Evolutionary conservation across 805 yeast species (phyloP).

Genomic region (Ogataea nonfermentans): DNA sequence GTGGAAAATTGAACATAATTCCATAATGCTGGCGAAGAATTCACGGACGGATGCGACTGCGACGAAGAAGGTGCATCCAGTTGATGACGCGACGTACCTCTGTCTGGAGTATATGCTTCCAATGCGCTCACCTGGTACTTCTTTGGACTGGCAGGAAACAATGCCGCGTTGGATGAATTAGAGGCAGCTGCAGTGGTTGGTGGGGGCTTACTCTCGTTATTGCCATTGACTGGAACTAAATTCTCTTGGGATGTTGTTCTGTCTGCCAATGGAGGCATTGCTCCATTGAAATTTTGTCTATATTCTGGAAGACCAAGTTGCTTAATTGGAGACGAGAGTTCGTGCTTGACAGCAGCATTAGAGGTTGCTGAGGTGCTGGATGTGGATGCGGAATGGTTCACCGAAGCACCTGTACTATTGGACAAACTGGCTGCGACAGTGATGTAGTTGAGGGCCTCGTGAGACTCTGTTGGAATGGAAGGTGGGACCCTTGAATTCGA

Average conservation of each 20-base stretch:
- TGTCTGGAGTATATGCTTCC: conserved; percentile 65
- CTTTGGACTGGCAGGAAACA: conserved; percentile 31
- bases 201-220: conserved; percentile 2
- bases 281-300: conserved; percentile 13
- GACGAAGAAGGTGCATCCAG: conserved; percentile 29
- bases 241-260: conserved; percentile 18
- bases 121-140: conserved; percentile 48
- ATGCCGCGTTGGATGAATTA: conserved; percentile 6
- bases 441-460: conserved; percentile 29
- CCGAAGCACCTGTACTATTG: conserved; percentile 12
- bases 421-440: conserved; percentile 28
- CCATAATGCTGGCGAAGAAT: conserved; percentile 90
- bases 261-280: conserved; percentile 10
- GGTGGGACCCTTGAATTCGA: conserved; percentile 4
- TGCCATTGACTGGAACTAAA: conserved; percentile 7
- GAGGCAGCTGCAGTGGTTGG: conserved; percentile 6
- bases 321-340: conserved; percentile 24
- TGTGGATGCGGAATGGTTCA: conserved; percentile 13
- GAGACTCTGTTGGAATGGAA: conserved; percentile 17
- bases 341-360: conserved; percentile 13
- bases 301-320: conserved; percentile 16
- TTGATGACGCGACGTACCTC: conserved; percentile 40
- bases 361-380: conserved; percentile 19
- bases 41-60: conserved; percentile 43
- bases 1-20: conserved; percentile 75